These are phyloP conservation scores for Lentithecium fluviatile DNA, from an alignment of 495 filamentous ascomycete species.

Conservation along the genomic window DNA sequence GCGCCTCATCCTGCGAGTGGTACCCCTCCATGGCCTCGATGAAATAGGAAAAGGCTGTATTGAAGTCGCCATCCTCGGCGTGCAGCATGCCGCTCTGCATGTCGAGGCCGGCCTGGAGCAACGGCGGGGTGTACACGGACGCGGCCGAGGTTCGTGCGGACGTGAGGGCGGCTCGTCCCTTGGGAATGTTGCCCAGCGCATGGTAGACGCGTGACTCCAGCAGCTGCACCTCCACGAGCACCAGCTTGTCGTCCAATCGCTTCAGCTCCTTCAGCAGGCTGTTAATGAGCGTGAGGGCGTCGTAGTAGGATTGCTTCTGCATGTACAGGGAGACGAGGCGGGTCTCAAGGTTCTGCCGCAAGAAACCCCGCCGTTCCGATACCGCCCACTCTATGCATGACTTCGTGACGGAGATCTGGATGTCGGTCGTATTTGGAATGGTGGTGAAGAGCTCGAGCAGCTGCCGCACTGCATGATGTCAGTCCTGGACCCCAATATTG, in stretches of 20 bases:
- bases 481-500: neutral
- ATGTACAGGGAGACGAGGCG: constrained; percentile 91
- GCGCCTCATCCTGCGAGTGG: constrained; percentile 81
- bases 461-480: constrained; percentile 70
- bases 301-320: constrained; percentile 93
- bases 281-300: constrained; percentile 95
- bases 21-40: constrained; percentile 98
- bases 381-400: constrained; percentile 99
- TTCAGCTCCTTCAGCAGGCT: constrained; percentile 91
- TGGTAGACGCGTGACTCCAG: constrained; percentile 97
- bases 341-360: constrained; percentile 96
- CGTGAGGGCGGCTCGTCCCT: constrained; percentile 92
- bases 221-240: constrained; percentile 97
- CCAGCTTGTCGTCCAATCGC: constrained; percentile 96
- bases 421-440: constrained; percentile 89
- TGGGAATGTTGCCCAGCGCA: constrained; percentile 92
- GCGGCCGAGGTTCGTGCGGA: constrained; percentile 92
- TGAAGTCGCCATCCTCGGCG: constrained; percentile 98
- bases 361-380: constrained; percentile 86
- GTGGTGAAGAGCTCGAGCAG: constrained; percentile 92
- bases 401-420: constrained; percentile 89
- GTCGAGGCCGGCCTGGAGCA: constrained; percentile 91
- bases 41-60: constrained; percentile 97
- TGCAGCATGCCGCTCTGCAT: constrained; percentile 99
- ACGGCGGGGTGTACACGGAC: constrained; percentile 92